These are phyloP conservation scores for Curvularia spicifera DNA, from an alignment of 2,329 filamentous ascomycete genomes.

Conservation along the genomic window DNA sequence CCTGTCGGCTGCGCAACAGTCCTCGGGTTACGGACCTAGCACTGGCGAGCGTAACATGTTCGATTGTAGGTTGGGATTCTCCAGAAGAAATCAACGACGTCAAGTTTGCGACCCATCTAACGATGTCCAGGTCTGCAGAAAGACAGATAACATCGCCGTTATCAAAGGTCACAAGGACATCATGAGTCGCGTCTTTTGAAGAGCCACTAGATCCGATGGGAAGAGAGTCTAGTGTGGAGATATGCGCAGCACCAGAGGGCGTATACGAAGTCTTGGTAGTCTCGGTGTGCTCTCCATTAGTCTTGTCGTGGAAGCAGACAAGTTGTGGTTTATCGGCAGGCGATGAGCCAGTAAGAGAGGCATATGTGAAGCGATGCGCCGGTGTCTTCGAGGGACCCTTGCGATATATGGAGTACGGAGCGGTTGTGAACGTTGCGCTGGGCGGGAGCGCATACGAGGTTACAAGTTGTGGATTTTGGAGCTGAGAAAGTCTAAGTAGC, in stretches of 20 bases:
- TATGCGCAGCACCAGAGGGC: slow-evolving; percentile 30
- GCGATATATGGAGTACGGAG: slow-evolving; percentile 64
- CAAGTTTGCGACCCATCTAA: slow-evolving; percentile 44
- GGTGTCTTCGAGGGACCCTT: slow-evolving; percentile 53
- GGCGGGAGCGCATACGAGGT: slow-evolving; percentile 68
- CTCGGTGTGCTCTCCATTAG: slow-evolving; percentile 42
- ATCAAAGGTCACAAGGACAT: slow-evolving; percentile 64
- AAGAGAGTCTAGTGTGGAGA: slow-evolving; percentile 43
- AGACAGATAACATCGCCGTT: slow-evolving; percentile 68
- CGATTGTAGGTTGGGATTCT: slow-evolving; percentile 31
- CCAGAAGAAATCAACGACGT: slow-evolving; percentile 27
- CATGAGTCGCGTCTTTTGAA: slow-evolving; percentile 36
- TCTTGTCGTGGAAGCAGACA: slow-evolving; percentile 61
- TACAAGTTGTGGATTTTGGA: slow-evolving; percentile 65
- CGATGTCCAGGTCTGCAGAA: slow-evolving; percentile 58
- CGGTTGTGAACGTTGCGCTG: slow-evolving; percentile 62
- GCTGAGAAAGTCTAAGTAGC: slow-evolving; percentile 48
- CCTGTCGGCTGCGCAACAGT: slow-evolving; percentile 53
- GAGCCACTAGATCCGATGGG: slow-evolving; percentile 32
- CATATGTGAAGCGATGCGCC: slow-evolving; percentile 63
- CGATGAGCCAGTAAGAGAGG: slow-evolving; percentile 56
- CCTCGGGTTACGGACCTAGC: slow-evolving; percentile 52
- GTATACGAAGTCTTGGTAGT: slow-evolving; percentile 44
- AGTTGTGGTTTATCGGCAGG: slow-evolving; percentile 58
- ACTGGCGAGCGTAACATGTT: slow-evolving; percentile 45